phyloP scores from a whole-genome alignment of 371 early-diverging fungal genomes.

The Mucor racemosus region DNA sequence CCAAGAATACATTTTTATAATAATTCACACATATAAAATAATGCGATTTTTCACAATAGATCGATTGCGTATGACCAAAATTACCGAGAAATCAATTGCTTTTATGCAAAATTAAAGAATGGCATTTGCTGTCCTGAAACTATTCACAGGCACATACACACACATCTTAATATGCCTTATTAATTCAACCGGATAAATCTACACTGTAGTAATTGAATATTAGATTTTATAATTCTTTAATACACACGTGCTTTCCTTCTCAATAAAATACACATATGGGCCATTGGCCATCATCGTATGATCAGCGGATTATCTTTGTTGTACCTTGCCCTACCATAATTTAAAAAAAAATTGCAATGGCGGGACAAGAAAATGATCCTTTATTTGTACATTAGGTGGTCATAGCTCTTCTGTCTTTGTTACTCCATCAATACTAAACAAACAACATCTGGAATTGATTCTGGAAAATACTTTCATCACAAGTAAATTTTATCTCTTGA shows the following conservation, averaged over 20 bases:
- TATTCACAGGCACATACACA: not conserved
- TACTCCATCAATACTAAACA: conserved; percentile 11
- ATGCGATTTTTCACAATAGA: no score
- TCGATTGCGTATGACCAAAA: no score
- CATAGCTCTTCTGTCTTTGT: conserved; percentile 14
- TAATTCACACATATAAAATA: not conserved
- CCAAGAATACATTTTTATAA: not conserved
- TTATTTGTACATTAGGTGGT: conserved; percentile 12
- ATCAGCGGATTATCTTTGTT: conserved; percentile 14
- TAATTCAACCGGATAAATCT: not conserved
- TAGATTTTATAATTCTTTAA: not conserved
- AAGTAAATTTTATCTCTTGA: not conserved
- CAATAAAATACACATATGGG: conserved; percentile 1
- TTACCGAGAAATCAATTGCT: no score
- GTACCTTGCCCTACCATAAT: conserved; percentile 14
- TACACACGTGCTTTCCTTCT: conserved; percentile 16
- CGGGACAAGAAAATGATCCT: not conserved
- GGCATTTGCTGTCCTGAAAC: no score
- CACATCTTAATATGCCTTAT: not conserved
- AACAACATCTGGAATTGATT: conserved; percentile 11
- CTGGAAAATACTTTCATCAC: conserved; percentile 10
- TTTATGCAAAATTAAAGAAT: no score
- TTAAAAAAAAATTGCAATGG: not conserved
- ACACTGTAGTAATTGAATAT: not conserved
- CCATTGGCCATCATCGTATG: conserved; percentile 17